Evolutionary conservation across 331 rosid genomes (phyloP), one percentile per base, ranked within the genome.

Genomic region (Phaseolus coccineus): DNA sequence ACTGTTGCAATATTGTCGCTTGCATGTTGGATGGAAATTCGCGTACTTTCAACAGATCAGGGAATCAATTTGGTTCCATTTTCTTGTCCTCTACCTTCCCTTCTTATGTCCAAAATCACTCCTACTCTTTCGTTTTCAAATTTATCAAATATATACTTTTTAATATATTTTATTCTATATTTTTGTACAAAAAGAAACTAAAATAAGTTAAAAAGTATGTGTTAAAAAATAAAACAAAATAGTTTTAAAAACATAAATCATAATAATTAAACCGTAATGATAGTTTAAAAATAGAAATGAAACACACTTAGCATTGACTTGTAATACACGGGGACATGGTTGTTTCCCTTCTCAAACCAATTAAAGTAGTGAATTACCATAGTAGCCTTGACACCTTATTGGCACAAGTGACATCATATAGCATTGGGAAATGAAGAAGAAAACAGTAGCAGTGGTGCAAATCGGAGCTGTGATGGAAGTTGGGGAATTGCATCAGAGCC

Each of bases 401-500:
- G 42, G 16, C 81, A 68, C 50, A 61, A 53, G 73, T 27, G 44
- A 71, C 73, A 75, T 52, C 65, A 63, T 64, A 79, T 3, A 47
- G 31, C 66, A 77, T 28, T 37, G 31, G 50, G 59, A 51, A n/a
- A 73, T 64, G 13, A 71, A 72, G 57, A 81, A 71, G 69, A 81
- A 58, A 37, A 24, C 55, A 61, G 48, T 7, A 75, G 39, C 14
- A 69, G 47, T 6, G 61, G 42, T 14, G 11, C n/a, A 19, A 73
- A 73, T n/a, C 6, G 74, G 3, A 31, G 50, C 10, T 28, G 9
- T 46, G 19, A 19, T 4, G 2, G 4, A 62, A 70, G 30, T 9
- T 10, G 56, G 40, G 6, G 33, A 52, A 80, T 53, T 56, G 50
- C 13, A 79, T 90, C 86, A 90, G 37, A 92, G 87, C 69, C 90